Evolutionary conservation across 371 early-diverging fungal species (phyloP), one percentile per base, ranked within the genome.

Genomic region (Actinomucor elegans): DNA sequence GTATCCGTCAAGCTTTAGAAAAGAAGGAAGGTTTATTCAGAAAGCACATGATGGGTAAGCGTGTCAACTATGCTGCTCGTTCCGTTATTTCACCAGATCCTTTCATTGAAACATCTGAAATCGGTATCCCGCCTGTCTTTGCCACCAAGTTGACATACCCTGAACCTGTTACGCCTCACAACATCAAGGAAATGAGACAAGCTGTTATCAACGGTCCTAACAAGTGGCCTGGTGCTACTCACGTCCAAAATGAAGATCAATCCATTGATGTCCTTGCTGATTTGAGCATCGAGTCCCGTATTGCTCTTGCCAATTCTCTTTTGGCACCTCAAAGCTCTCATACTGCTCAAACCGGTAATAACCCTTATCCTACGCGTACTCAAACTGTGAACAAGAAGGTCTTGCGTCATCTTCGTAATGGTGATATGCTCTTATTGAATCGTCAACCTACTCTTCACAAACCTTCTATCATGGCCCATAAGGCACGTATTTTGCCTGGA

Each of bases 41-140:
- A 51, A 97, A 94, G 79, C 97, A 99, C 73, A 99, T 99, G 93
- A 99, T 99, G 99, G 99, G 99, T 49, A 99, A 99, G 79, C 91
- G 99, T 75, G 99, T 99, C 68, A 99, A 99, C 80, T 99, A 91
- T 71, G 96, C 99, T 8, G 99, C 99, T n/a, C 89, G 99, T 52
- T 94, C 96, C 34, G 99, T 99, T 52, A 99, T 99, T 64, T 96
- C 97, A 18, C 99, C 99, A 2, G 99, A 99, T 77, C 98, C 98
- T 4, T 94, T 96, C 61, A 90, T 99, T 45, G 99, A 97, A 58
- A 97, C 99, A 8, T 89, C 88, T 66, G 99, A 99, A 80, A 97
- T 99, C 47, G 99, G 99, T 64, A 84, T 87, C 26, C 99, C 99
- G 14, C 92, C 95, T 1, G 95, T 94, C 27, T 99, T 99, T 77